A percentile compares a stretch with the other conserved stretches of the same genome.
Conservation (phyloP, 768 basidiomycete species). For the Suillus spraguei region DNA sequence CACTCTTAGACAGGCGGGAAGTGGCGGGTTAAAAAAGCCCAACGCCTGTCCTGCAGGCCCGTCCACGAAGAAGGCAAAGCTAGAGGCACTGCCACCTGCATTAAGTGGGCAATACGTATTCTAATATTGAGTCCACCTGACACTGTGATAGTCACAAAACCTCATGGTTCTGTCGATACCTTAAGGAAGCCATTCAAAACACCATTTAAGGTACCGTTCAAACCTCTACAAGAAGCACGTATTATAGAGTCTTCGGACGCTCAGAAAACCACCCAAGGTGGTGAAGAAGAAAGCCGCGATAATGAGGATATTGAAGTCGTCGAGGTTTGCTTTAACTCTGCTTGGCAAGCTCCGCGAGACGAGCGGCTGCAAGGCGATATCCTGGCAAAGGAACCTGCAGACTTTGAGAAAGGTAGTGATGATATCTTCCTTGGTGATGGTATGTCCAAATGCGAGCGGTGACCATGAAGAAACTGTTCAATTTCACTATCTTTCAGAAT, state of each 20-base stretch:
- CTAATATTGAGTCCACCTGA: not conserved
- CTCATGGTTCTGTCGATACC: conserved; percentile 41
- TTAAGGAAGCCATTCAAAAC: conserved; percentile 54
- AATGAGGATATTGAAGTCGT: conserved; percentile 5
- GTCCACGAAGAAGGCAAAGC: conserved; percentile 25
- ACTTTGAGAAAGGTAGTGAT: not conserved
- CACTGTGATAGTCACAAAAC: conserved; percentile 45
- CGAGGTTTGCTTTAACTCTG: conserved; percentile 15
- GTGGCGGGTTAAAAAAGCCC: conserved; percentile 27
- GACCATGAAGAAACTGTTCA: conserved; percentile 2
- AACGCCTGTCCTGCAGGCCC: conserved; percentile 16
- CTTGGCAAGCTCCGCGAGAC: conserved; percentile 11
- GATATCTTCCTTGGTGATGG: not conserved
- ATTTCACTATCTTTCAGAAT: conserved; percentile 8
- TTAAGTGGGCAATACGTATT: conserved; percentile 21
- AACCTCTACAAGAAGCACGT: conserved; percentile 18
- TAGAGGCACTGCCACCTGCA: conserved; percentile 23
- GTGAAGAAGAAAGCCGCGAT: not conserved
- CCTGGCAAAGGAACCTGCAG: not conserved
- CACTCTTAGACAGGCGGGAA: conserved; percentile 7
- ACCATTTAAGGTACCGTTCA: conserved; percentile 43
- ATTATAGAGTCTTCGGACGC: not conserved
- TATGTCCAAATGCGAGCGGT: not conserved
- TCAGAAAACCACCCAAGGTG: not conserved
- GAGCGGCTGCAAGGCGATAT: not conserved